Percentiles rank a stretch among this genome's conserved stretches.
These are phyloP conservation scores for Beta lomatogona DNA, from an alignment of 179 eudicot genomes.

Conservation along the genomic window DNA sequence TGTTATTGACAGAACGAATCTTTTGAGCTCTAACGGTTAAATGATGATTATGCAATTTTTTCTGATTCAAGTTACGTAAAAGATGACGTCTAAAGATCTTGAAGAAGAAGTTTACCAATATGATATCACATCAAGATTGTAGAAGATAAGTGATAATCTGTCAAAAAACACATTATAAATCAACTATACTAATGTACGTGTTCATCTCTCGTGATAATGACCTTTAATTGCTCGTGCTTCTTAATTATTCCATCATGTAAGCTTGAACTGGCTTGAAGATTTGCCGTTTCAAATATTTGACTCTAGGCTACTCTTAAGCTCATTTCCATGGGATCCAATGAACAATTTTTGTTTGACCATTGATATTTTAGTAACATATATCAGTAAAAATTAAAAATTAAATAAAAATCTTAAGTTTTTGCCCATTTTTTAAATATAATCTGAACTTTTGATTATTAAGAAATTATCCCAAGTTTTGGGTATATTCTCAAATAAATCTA, in stretches of 20 bases:
- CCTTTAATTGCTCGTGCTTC: neutral
- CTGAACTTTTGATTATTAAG: too few species aligned
- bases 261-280: neutral
- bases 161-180: neutral
- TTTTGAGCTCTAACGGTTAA: too few species aligned
- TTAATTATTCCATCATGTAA: neutral
- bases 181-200: neutral
- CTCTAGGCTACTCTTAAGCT: neutral
- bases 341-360: too few species aligned
- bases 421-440: too few species aligned
- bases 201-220: neutral
- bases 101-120: neutral
- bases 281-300: neutral
- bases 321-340: too few species aligned
- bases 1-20: too few species aligned
- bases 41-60: neutral
- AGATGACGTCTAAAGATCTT: constrained; percentile 6
- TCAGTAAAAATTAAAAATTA: too few species aligned
- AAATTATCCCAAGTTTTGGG: too few species aligned
- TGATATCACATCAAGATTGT: constrained; percentile 6
- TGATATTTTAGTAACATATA: too few species aligned
- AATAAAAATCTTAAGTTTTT: too few species aligned
- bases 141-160: constrained; percentile 13
- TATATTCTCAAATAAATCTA: too few species aligned
- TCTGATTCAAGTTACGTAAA: neutral